Evolutionary conservation across 352 stramenopile species (phyloP).

Genomic region (Globisporangium barbulae): DNA sequence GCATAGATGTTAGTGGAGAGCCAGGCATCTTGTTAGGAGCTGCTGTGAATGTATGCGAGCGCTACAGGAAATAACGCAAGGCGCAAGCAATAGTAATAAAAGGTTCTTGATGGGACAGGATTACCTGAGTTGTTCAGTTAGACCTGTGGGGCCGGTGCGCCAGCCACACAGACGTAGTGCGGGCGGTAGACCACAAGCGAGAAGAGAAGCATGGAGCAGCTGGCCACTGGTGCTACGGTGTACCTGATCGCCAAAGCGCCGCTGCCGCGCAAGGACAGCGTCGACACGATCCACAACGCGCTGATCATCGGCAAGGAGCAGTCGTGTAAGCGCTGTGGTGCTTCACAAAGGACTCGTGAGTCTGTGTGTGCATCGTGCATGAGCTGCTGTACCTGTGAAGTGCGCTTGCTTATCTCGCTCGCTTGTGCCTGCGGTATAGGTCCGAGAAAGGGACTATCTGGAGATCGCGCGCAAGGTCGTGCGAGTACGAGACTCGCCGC

Average conservation of each 20-base stretch:
- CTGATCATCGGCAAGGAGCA: not conserved
- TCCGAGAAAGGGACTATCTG: not conserved
- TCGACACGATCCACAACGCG: not conserved
- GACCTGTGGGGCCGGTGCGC: not conserved
- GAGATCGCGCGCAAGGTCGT: not conserved
- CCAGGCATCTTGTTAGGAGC: too few species aligned
- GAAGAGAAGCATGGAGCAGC: not conserved
- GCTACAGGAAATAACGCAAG: not conserved
- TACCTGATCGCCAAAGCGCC: not conserved
- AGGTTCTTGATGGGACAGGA: not conserved
- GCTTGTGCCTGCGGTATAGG: not conserved
- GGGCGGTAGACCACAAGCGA: not conserved
- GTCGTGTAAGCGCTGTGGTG: not conserved
- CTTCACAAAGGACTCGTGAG: not conserved
- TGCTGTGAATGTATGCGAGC: not conserved
- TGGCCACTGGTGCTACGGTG: not conserved
- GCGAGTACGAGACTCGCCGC: not conserved
- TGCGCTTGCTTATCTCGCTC: not conserved
- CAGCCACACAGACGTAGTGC: not conserved
- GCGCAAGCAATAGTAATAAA: not conserved
- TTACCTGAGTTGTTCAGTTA: not conserved
- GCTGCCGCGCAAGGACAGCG: not conserved
- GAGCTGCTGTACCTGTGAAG: not conserved
- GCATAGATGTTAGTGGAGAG: conserved; percentile 9
- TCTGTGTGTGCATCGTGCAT: not conserved